Base-by-base conservation (phyloP, 345 rosid genomes). In the Acer campestre region DNA sequence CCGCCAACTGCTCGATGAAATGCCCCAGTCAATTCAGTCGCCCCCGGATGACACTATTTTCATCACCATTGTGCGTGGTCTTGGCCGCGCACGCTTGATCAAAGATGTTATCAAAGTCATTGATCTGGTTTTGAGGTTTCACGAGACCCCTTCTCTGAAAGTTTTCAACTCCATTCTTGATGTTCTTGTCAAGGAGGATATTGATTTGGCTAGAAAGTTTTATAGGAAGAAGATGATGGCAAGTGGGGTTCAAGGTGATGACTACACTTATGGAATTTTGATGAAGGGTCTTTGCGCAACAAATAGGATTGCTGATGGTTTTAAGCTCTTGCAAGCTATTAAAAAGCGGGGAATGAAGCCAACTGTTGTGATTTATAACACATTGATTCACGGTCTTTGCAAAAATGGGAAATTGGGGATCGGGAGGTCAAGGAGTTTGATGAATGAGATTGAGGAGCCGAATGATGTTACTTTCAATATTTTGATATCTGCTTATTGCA, bases 241-340 rank as follows among this genome's bases (percentile, higher is more conserved):
- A 23, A 76, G 70, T 78, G 91, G 94, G 20, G 79, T 93, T 27
- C 79, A 82, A 8, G 94, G 97, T 77, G 98, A 95, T 84, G 90
- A 86, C 66, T 95, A 90, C 74, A 95, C 99, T 9, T 92, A 82
- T 10, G 98, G 93, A 66, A 95, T 95, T 74, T 81, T 95, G 65
- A 91, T 93, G 97, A 93, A 93, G 79, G 99, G 99, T 31, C 93
- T 93, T 84, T 93, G 97, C 83, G 85, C 85, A 68, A 95, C 99
- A 48, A 93, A 93, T 79, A 90, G 93, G 83, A 92, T 92, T 63
- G 90, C 82, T 3, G 96, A 93, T 78, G 94, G 89, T 46, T 95
- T 92, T 78, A 95, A 92, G 90, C 93, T 95, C 48, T 86, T 93
- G 88, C 94, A 90, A 70, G 65, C 88, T 44, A 87, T 93, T 81